These are phyloP conservation scores for Aspergillus sojae DNA, from an alignment of 2,329 filamentous ascomycete species.

Conservation along the genomic window DNA sequence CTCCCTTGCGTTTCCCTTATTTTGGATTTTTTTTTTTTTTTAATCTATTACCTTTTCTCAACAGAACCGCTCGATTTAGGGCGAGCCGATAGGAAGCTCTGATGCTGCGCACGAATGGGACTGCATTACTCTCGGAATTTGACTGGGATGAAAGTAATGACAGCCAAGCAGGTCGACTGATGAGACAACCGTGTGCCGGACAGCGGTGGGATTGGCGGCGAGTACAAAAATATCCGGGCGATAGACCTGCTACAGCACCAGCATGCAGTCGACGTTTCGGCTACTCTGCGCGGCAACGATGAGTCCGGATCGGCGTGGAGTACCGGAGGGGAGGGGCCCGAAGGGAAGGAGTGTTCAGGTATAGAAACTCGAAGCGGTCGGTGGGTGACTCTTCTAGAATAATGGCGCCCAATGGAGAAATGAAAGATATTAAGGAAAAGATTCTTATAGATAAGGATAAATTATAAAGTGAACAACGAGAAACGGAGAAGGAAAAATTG, in stretches of 20 bases:
- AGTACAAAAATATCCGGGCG: constrained; percentile 14
- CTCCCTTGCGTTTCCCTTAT: neutral
- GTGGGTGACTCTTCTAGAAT: constrained; percentile 14
- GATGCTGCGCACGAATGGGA: constrained; percentile 27
- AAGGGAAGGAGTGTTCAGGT: constrained; percentile 16
- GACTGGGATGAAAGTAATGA: constrained; percentile 20
- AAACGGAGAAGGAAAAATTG: constrained; percentile 15
- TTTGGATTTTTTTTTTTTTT: neutral
- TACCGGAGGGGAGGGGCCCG: constrained; percentile 9
- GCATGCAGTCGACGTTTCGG: constrained; percentile 20
- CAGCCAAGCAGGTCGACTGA: constrained; percentile 19
- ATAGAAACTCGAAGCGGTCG: constrained; percentile 17
- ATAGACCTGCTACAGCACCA: constrained; percentile 40
- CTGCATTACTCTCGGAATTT: constrained; percentile 35
- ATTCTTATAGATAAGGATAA: constrained; percentile 17
- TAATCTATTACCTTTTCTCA: constrained; percentile 5
- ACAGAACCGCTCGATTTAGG: constrained; percentile 21
- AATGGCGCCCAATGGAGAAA: constrained; percentile 9
- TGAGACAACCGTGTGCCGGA: constrained; percentile 31
- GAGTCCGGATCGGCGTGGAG: constrained; percentile 9
- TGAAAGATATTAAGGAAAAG: constrained; percentile 13
- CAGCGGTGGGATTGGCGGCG: constrained; percentile 23
- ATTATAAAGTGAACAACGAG: constrained; percentile 11
- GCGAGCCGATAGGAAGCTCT: constrained; percentile 29
- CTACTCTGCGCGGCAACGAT: constrained; percentile 15